These are phyloP conservation scores for Lactifluus piperatus DNA, from an alignment of 768 basidiomycete species.

Conservation along the genomic window DNA sequence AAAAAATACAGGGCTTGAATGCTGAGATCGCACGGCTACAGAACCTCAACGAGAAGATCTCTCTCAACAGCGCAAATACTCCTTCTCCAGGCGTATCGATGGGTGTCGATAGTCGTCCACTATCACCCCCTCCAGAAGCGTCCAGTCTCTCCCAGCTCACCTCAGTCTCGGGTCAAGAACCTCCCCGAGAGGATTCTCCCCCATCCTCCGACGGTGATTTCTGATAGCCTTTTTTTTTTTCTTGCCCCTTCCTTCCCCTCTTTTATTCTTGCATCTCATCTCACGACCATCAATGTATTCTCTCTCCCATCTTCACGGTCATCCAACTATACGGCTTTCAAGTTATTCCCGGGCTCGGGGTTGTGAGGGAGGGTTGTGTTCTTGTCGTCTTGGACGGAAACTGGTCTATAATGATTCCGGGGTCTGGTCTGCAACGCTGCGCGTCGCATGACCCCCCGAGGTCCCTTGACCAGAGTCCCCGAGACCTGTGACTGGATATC, in stretches of 20 bases:
- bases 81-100: slow-evolving; percentile 42
- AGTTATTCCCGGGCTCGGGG: slow-evolving; percentile 7
- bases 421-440: slow-evolving; percentile 30
- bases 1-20: slow-evolving; percentile 57
- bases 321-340: slow-evolving; percentile 13
- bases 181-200: slow-evolving; percentile 55
- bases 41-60: slow-evolving; percentile 76
- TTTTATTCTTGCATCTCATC: slow-evolving; percentile 20
- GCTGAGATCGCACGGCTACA: slow-evolving; percentile 63
- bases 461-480: slow-evolving; percentile 20
- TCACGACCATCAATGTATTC: slow-evolving; percentile 23
- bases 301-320: slow-evolving; percentile 30
- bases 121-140: slow-evolving; percentile 59
- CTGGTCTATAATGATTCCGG: slow-evolving; percentile 26
- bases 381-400: slow-evolving; percentile 16
- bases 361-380: slow-evolving; percentile 18
- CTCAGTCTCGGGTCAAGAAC: slow-evolving; percentile 51
- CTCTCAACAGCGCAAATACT: slow-evolving; percentile 49
- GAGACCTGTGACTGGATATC: slow-evolving; percentile 32
- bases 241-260: slow-evolving; percentile 19
- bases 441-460: slow-evolving; percentile 24
- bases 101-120: slow-evolving; percentile 39
- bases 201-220: slow-evolving; percentile 29
- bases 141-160: slow-evolving; percentile 38
- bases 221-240: slow-evolving; percentile 22